phyloP scores from a whole-genome alignment of 495 filamentous ascomycete species.

The Neurospora tetraspora region DNA sequence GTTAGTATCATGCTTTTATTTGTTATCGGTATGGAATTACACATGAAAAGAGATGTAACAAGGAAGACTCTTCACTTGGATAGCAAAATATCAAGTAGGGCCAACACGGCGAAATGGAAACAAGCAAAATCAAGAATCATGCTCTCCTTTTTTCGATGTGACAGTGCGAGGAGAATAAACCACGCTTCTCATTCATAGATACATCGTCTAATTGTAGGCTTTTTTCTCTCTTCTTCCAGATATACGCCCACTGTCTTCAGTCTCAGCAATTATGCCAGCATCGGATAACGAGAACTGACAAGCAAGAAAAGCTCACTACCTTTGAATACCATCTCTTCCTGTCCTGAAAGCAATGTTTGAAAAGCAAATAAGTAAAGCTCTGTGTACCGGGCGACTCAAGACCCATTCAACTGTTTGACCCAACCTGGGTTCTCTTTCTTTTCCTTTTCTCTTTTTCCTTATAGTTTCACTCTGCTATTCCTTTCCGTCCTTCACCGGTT shows the following conservation, averaged over 20 bases:
- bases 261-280: not conserved
- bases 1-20: not conserved
- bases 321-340: not conserved
- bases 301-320: not conserved
- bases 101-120: not conserved
- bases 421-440: not conserved
- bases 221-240: not conserved
- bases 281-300: not conserved
- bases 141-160: not conserved
- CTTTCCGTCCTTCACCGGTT: not conserved
- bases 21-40: not conserved
- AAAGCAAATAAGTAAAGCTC: not conserved
- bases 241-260: not conserved
- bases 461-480: not conserved
- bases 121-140: not conserved
- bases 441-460: not conserved
- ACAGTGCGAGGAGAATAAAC: not conserved
- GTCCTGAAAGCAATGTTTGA: not conserved
- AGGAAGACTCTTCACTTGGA: not conserved
- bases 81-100: not conserved
- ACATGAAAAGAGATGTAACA: not conserved
- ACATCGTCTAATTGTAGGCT: not conserved
- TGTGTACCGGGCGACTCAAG: not conserved
- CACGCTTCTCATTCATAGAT: not conserved
- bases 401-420: not conserved